These are phyloP conservation scores for Xanthoceras sorbifolium DNA, from an alignment of 345 rosid species.

Conservation along the genomic window DNA sequence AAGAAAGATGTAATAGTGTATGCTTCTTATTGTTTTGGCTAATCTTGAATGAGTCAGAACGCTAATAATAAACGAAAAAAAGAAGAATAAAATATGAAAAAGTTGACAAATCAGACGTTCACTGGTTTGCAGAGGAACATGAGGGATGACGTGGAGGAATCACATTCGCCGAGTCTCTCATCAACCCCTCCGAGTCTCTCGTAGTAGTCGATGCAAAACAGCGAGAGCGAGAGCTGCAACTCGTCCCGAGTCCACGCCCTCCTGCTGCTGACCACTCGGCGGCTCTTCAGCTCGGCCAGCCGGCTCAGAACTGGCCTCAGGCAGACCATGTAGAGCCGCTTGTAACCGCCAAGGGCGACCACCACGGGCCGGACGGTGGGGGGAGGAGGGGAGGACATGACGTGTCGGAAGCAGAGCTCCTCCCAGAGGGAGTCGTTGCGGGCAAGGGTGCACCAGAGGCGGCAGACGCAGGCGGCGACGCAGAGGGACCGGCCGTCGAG, in stretches of 20 bases:
- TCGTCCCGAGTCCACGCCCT: constrained; percentile 57
- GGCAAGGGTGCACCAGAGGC: constrained; percentile 76
- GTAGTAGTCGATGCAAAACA: constrained; percentile 81
- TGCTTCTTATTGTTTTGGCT: background rate
- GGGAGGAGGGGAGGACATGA: constrained; percentile 59
- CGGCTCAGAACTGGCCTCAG: constrained; percentile 63
- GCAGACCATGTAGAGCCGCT: constrained; percentile 83
- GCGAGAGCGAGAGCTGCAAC: constrained; percentile 83
- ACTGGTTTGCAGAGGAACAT: constrained; percentile 90
- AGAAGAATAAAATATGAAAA: background rate
- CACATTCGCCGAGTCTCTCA: constrained; percentile 26
- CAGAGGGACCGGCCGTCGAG: constrained; percentile 88
- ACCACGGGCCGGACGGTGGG: constrained; percentile 64
- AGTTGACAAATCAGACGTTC: constrained; percentile 51
- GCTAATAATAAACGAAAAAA: background rate
- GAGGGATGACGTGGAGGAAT: constrained; percentile 65
- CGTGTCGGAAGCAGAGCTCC: constrained; percentile 82
- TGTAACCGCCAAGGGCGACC: constrained; percentile 87
- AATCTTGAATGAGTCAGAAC: background rate
- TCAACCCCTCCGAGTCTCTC: constrained; percentile 56
- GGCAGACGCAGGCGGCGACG: constrained; percentile 86
- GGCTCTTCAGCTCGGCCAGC: constrained; percentile 22
- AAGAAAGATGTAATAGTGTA: background rate
- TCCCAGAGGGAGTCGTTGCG: constrained; percentile 87
- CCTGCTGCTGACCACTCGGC: constrained; percentile 21